These are phyloP conservation scores for Cetradonia linearis DNA, from an alignment of 495 filamentous ascomycete genomes.

Conservation along the genomic window DNA sequence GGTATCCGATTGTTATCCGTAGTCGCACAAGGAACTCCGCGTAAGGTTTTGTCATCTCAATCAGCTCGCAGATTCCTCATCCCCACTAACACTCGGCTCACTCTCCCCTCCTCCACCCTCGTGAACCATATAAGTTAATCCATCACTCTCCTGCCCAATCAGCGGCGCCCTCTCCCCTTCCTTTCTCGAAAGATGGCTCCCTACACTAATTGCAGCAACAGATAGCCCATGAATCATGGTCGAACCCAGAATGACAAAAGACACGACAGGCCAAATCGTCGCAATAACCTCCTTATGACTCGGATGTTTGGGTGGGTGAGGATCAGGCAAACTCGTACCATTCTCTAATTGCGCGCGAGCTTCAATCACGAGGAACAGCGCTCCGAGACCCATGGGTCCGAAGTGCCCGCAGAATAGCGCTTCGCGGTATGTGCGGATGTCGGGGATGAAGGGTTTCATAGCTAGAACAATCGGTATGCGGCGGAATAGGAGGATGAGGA, in stretches of 20 bases:
- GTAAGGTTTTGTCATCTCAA: neutral
- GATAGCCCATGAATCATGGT: constrained; percentile 41
- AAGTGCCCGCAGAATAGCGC: constrained; percentile 45
- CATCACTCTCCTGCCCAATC: constrained; percentile 34
- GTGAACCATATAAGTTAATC: constrained; percentile 36
- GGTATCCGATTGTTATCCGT: neutral
- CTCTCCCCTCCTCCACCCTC: constrained; percentile 31
- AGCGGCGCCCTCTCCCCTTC: constrained; percentile 34
- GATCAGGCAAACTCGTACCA: constrained; percentile 28
- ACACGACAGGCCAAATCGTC: constrained; percentile 41
- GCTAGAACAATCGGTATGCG: constrained; percentile 38
- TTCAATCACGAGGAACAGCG: constrained; percentile 43
- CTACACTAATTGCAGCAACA: constrained; percentile 34
- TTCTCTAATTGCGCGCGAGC: constrained; percentile 38
- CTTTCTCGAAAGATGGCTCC: constrained; percentile 32
- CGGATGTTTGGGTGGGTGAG: constrained; percentile 29
- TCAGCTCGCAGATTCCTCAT: constrained; percentile 14
- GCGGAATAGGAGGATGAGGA: constrained; percentile 37
- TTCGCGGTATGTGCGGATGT: constrained; percentile 37
- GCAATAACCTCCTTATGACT: constrained; percentile 29
- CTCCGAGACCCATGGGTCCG: constrained; percentile 44
- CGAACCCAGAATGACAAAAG: constrained; percentile 39
- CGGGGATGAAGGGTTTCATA: constrained; percentile 34
- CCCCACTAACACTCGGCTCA: constrained; percentile 26
- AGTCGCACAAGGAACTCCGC: neutral